Percentiles rank a stretch among this genome's conserved stretches.
Conservation (phyloP, 1,139 yeast genomes). For the Magnusiomyces fungicola region DNA sequence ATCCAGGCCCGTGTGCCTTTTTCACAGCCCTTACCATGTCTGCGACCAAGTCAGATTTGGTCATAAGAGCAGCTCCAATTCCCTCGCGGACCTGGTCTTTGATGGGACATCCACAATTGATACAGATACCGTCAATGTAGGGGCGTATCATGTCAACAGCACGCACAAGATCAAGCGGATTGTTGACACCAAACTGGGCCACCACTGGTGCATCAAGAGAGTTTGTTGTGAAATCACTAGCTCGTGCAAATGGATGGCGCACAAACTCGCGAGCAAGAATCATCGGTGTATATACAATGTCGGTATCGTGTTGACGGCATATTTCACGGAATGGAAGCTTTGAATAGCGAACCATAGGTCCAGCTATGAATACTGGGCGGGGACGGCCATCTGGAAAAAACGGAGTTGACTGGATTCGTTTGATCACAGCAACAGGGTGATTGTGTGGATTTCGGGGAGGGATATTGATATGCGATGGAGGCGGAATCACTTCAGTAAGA, state of each 20-base stretch:
- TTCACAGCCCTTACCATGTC: conserved; percentile 82
- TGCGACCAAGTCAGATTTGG: conserved; percentile 71
- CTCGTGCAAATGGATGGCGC: conserved; percentile 70
- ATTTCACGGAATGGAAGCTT: conserved; percentile 85
- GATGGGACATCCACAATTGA: conserved; percentile 97
- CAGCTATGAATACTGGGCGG: conserved; percentile 71
- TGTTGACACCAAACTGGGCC: conserved; percentile 89
- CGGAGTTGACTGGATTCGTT: conserved; percentile 22
- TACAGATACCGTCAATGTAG: conserved; percentile 86
- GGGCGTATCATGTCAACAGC: conserved; percentile 88
- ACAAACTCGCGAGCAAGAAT: conserved; percentile 92
- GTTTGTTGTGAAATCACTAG: conserved; percentile 81
- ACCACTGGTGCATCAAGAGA: conserved; percentile 59
- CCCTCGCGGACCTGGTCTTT: conserved; percentile 94
- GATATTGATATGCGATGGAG: conserved; percentile 10
- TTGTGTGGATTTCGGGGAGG: conserved; percentile 40
- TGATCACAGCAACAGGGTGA: conserved; percentile 50
- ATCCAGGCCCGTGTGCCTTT: conserved; percentile 54
- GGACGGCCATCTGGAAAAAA: conserved; percentile 35
- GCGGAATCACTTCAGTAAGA: conserved; percentile 1
- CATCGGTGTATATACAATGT: conserved; percentile 93
- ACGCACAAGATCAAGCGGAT: conserved; percentile 71
- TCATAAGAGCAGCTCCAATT: conserved; percentile 92
- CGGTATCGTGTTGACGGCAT: conserved; percentile 65
- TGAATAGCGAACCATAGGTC: conserved; percentile 97